Conservation (phyloP, 257 asterid species). For the Ehretia macrophylla region DNA sequence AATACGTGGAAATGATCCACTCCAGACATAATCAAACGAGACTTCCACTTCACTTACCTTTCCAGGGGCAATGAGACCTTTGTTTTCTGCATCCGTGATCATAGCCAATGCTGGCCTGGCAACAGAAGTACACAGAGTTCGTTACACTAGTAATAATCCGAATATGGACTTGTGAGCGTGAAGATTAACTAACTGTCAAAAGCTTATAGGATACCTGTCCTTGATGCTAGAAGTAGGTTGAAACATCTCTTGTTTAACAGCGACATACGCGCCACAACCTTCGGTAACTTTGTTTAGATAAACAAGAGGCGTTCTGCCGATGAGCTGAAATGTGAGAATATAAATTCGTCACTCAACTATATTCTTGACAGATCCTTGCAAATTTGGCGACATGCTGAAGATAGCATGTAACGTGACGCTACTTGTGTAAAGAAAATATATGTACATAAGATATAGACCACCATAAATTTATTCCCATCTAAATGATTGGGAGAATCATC, state of each 20-base stretch:
- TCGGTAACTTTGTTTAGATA: slow-evolving; percentile 79
- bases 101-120: slow-evolving; percentile 84
- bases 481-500: too few species aligned
- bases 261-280: slow-evolving; percentile 89
- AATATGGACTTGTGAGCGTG: too few species aligned
- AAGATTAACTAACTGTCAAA: neutral
- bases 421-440: too few species aligned
- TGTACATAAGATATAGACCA: too few species aligned
- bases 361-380: too few species aligned
- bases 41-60: slow-evolving; percentile 36
- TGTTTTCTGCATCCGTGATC: slow-evolving; percentile 83
- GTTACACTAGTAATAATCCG: neutral
- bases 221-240: slow-evolving; percentile 99
- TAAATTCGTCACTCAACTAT: neutral
- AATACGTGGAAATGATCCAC: neutral
- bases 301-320: slow-evolving; percentile 88
- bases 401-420: too few species aligned
- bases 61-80: slow-evolving; percentile 83
- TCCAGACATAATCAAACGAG: neutral
- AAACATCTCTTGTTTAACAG: slow-evolving; percentile 96
- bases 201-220: slow-evolving; percentile 57
- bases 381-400: too few species aligned
- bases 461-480: too few species aligned
- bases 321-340: slow-evolving; percentile 44
- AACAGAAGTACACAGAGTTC: neutral